Percentiles rank a stretch among this genome's conserved stretches.
phyloP scores from a whole-genome alignment of 2,329 filamentous ascomycete species.

The Ophiosphaerella narmari region DNA sequence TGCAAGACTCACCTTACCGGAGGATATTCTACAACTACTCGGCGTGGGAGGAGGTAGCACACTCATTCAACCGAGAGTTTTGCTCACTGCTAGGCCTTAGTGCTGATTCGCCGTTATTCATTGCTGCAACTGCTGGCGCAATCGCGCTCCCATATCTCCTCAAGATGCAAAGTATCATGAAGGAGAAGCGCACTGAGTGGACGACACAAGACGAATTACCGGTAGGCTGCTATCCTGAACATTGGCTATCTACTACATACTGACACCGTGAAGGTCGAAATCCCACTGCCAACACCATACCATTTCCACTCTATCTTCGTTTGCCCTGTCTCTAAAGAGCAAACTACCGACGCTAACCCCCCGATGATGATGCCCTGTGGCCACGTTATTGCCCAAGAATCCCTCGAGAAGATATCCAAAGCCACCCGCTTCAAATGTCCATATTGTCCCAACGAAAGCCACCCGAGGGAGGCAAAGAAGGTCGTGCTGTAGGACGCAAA shows the following conservation, averaged over 20 bases:
- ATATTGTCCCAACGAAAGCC: constrained; percentile 87
- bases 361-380: constrained; percentile 97
- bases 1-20: constrained; percentile 77
- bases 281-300: constrained; percentile 66
- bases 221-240: constrained; percentile 57
- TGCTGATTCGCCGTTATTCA: constrained; percentile 88
- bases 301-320: constrained; percentile 96
- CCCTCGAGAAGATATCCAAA: constrained; percentile 78
- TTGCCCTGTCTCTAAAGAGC: constrained; percentile 95
- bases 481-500: constrained; percentile 35
- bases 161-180: constrained; percentile 87
- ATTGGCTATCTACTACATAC: background rate
- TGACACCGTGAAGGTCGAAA: constrained; percentile 58
- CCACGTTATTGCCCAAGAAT: constrained; percentile 88
- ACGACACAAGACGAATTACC: constrained; percentile 88
- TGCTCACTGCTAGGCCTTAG: constrained; percentile 89
- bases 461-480: constrained; percentile 69
- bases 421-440: constrained; percentile 88
- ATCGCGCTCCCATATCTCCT: constrained; percentile 88
- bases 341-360: constrained; percentile 89
- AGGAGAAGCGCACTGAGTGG: constrained; percentile 91
- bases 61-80: constrained; percentile 92
- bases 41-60: constrained; percentile 80
- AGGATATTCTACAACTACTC: constrained; percentile 74
- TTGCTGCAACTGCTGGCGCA: constrained; percentile 88